Evolutionary conservation across 2,329 filamentous ascomycete genomes (phyloP), one percentile per base, ranked within the genome.

Genomic region (Colletotrichum somersetense): DNA sequence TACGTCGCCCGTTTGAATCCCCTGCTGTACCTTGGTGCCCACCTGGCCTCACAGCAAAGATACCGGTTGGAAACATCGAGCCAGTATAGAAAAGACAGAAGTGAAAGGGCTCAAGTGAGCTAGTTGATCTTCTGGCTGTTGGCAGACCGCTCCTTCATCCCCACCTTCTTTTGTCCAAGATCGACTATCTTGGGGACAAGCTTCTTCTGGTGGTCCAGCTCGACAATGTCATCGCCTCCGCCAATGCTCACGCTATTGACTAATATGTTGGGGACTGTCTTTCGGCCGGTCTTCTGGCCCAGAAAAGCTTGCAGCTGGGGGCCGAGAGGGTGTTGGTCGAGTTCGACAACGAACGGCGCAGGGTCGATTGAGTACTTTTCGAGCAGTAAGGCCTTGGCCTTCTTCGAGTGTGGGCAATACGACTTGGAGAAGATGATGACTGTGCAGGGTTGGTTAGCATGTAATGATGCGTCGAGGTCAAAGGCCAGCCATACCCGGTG

Each of bases 341-440:
- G 89, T 83, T 99, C 96, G 63, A 98, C 95, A 10, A 99, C 92
- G 78, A 91, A 93, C 0, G 96, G 96, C 14, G 89, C 83, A 0
- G 96, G 96, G 0, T 90, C 88, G 79, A 99, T 97, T 66, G 85
- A 86, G 85, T 98, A 98, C 77, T 92, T 91, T 30, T 95, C 90
- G 53, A 97, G 89, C 52, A 99, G 89, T 67, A 98, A 89, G 55
- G 87, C 86, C 83, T 99, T 99, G 57, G 96, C 96, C 76, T 90
- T 91, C 79, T 91, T 92, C 63, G 95, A 98, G 83, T 89, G 92
- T 0, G 93, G 94, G 81, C 96, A 99, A 83, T 96, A 97, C 1
- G 93, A 90, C 83, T 99, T 98, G 75, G 95, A 97, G 85, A 98
- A 98, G 77, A 99, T 94, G 80, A 98, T 93, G 72, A 98, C 94